phyloP scores from a whole-genome alignment of 23 red algal species.

The Gracilariopsis chorda region DNA sequence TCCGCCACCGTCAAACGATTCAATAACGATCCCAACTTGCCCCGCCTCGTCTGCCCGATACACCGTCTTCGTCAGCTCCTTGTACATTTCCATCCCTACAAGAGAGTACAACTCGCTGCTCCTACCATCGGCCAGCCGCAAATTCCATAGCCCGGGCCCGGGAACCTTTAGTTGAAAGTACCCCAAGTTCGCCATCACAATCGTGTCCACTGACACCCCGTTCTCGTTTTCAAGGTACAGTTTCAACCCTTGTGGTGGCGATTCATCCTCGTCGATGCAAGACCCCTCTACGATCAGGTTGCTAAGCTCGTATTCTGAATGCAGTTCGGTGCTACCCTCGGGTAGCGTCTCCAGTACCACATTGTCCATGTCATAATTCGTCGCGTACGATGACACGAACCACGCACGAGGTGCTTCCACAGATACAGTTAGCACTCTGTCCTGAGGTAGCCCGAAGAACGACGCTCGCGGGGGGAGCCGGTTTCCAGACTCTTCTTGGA shows the following conservation, averaged over 20 bases:
- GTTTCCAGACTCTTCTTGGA: not conserved
- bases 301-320: conserved; percentile 80
- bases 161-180: conserved; percentile 94
- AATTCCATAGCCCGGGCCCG: conserved; percentile 69
- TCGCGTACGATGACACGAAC: conserved; percentile 70
- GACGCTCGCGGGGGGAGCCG: not conserved
- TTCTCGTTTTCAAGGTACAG: conserved; percentile 39
- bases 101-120: conserved; percentile 43
- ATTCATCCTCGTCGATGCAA: conserved; percentile 45
- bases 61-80: conserved; percentile 14
- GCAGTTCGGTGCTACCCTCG: conserved; percentile 1
- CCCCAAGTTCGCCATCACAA: conserved; percentile 96
- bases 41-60: conserved; percentile 32
- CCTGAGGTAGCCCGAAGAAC: conserved; percentile 57
- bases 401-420: conserved; percentile 76
- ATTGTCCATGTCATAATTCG: conserved; percentile 93
- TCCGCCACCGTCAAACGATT: conserved; percentile 57
- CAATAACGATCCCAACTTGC: conserved; percentile 48
- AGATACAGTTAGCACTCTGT: conserved; percentile 65
- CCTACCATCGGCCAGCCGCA: conserved; percentile 42
- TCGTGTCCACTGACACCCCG: conserved; percentile 62
- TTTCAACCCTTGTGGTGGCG: conserved; percentile 70
- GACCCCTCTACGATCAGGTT: conserved; percentile 76
- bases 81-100: conserved; percentile 49
- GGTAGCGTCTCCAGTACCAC: conserved; percentile 41